These are phyloP conservation scores for Beta vulgaris DNA, from an alignment of 148 eudicot genomes.

Conservation along the genomic window DNA sequence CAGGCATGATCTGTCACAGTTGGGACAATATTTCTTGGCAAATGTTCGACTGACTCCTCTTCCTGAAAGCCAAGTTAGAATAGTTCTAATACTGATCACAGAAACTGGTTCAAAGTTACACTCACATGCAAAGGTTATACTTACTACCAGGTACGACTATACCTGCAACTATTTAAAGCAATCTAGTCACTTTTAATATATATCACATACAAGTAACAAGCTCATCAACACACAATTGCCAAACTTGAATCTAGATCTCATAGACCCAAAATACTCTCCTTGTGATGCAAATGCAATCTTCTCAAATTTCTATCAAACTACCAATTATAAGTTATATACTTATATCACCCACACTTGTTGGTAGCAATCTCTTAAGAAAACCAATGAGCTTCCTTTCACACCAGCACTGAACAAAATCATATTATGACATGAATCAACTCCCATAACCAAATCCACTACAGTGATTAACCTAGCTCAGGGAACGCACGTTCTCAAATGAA, in stretches of 20 bases:
- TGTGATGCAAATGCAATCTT: neutral
- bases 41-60: too few relatives aligned
- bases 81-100: too few relatives aligned
- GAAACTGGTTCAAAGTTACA: too few relatives aligned
- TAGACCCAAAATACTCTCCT: neutral
- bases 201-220: too few relatives aligned
- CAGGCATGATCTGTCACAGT: too few relatives aligned
- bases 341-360: too few relatives aligned
- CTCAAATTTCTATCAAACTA: too few relatives aligned
- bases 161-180: neutral
- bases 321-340: too few relatives aligned
- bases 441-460: neutral
- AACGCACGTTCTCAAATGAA: neutral
- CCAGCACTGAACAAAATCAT: neutral
- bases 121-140: too few relatives aligned
- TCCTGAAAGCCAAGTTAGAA: too few relatives aligned
- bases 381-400: neutral
- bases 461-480: neutral
- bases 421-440: neutral
- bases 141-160: neutral
- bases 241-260: neutral
- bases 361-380: too few relatives aligned
- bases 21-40: too few relatives aligned
- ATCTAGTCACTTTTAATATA: neutral
- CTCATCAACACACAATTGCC: neutral